These are phyloP conservation scores for Euptelea pleiosperma DNA, from an alignment of 164 flowering plant genomes.

Conservation along the genomic window DNA sequence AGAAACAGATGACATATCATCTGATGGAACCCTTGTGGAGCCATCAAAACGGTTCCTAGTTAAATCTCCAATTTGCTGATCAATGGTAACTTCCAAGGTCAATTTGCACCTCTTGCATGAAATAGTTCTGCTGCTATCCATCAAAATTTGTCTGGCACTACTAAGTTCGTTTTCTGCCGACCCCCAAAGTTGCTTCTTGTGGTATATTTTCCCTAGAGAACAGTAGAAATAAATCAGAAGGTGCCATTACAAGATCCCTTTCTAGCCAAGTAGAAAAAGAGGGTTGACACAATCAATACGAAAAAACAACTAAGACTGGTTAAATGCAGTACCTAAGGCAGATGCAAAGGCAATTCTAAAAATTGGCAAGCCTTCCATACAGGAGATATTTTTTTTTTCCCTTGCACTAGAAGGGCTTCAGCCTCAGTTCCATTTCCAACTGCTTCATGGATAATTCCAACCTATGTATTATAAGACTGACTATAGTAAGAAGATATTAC, in stretches of 20 bases:
- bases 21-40: conserved; percentile 1
- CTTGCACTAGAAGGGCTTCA: conserved; percentile 61
- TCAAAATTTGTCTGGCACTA: conserved; percentile 19
- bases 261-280: background rate
- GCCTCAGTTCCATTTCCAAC: conserved; percentile 78
- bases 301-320: too few relatives aligned
- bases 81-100: conserved; percentile 23
- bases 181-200: conserved; percentile 30
- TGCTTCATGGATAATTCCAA: conserved; percentile 67
- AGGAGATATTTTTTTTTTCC: conserved; percentile 61
- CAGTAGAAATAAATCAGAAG: conserved; percentile 2
- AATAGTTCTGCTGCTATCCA: conserved; percentile 10
- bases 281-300: background rate
- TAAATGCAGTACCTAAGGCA: conserved; percentile 50
- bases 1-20: conserved; percentile 5
- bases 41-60: conserved; percentile 11
- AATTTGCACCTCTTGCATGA: conserved; percentile 30
- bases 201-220: conserved; percentile 27
- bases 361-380: conserved; percentile 49
- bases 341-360: conserved; percentile 66
- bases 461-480: conserved; percentile 34
- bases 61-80: conserved; percentile 27
- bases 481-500: conserved; percentile 6
- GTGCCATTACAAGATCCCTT: background rate
- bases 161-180: conserved; percentile 28